Evolutionary conservation across 2,329 filamentous ascomycete species (phyloP), one percentile per base, ranked within the genome.

Genomic region (Hypoxylon sp.): DNA sequence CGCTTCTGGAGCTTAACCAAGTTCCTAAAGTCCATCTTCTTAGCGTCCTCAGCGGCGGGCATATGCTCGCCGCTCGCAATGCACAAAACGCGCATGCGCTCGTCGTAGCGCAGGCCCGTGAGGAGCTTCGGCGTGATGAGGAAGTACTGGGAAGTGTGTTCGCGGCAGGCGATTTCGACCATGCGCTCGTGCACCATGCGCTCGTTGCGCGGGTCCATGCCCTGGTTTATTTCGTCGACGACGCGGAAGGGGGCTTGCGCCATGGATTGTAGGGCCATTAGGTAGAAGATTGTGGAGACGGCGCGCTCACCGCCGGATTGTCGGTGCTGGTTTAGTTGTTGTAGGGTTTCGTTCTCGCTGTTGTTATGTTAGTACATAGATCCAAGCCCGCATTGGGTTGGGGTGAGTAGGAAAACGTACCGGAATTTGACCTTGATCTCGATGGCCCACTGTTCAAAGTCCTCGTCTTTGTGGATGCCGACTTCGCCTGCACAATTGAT

Each of bases 221-320:
- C 96, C 82, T 99, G 96, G 78, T 99, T 99, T 85, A 99, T 99
- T 83, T 99, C 96, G 81, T 99, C 96, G 66, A 99, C 96, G 54
- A 99, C 95, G 58, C 96, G 94, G 87, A 99, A 99, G 0, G 96
- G 96, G 3, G 94, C 94, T 75, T 94, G 92, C 14, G 96, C 95
- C 75, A 99, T 90, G 54, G 93, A 93, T 80, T 99, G 96, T 26
- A 99, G 88, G 4, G 96, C 94, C 94, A 99, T 98, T 63, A 99
- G 93, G 82, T 97, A 99, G 86, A 98, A 99, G 77, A 98, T 97
- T 13, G 96, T 99, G 22, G 94, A 97, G 22, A 99, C 95, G 24
- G 96, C 94, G 66, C 96, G 92, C 83, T 99, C 96, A 71, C 96
- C 96, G 75, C 96, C 96, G 1, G 95, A 98, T 80, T 99, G 96